Base-by-base conservation (phyloP, 75 land plant species). In the Sequoia sempervirens region DNA sequence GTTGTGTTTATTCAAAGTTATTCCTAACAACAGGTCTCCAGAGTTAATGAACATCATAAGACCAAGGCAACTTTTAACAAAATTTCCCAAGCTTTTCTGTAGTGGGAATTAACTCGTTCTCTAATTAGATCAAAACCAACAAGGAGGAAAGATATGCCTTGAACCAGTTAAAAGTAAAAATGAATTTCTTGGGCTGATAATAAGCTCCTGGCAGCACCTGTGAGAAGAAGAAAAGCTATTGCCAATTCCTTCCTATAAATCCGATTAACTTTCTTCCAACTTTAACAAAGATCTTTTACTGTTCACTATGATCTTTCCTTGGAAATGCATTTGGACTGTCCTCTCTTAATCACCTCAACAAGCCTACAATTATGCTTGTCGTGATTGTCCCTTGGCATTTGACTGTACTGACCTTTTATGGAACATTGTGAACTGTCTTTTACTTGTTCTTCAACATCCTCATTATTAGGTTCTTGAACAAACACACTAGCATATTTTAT, bases 41-140 rank as follows among this genome's bases (percentile, higher is more conserved):
- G 52, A n/a, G 52, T 26, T 26, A 20, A 78, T 26, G 80, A 45
- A 26, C 80, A 78, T 78, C n/a, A 78, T 52, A 78, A 78, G 12
- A 45, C 32, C 12, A 78, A 32, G 30, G 80, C 80, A 78, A 78
- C 46, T 45, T 78, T n/a, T 1, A 17, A 26, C 36, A n/a, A 45
- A n/a, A 45, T n/a, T n/a, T 52, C 80, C 50, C 50, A 45, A 45
- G 80, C 32, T 78, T 45, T 45, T 78, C 26, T 78, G 80, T 52
- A 26, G 4, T 12, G 32, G 80, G 14, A 78, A 37, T 88, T 81
- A 85, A 75, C 84, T 87, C 52, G 91, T 83, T 92, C 93, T 6
- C 93, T 91, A 26, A 92, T 92, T 70, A 92, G 81, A 56, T 95
- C 95, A 8, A 95, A 92, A 43, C 92, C 92, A 15, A 89, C 87